Conservation (phyloP, 2,329 filamentous ascomycete species). For the Colletotrichum sp. region DNA sequence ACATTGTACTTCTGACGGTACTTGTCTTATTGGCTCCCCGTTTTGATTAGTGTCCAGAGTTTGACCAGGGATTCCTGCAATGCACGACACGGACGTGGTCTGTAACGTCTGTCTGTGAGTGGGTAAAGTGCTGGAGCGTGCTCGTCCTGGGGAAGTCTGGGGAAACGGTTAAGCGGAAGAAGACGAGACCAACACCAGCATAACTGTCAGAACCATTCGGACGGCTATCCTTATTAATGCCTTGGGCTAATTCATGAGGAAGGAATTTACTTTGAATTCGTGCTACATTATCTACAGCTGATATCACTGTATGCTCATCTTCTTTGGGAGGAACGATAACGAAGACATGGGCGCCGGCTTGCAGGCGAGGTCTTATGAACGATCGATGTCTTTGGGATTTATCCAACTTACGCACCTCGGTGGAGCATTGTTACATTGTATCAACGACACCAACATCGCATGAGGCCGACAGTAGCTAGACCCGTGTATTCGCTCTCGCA, state of each 20-base stretch:
- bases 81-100: not conserved
- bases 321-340: not conserved
- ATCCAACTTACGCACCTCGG: not conserved
- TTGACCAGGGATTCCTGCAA: not conserved
- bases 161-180: not conserved
- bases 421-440: not conserved
- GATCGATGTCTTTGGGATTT: not conserved
- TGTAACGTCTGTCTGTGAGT: not conserved
- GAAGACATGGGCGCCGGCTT: not conserved
- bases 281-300: not conserved
- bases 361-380: not conserved
- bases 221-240: not conserved
- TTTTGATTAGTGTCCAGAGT: not conserved
- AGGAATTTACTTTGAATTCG: not conserved
- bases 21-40: not conserved
- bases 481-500: not conserved
- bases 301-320: not conserved
- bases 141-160: not conserved
- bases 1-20: not conserved
- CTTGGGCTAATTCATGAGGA: not conserved
- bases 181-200: not conserved
- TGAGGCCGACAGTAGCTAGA: not conserved
- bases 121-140: not conserved
- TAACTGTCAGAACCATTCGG: not conserved
- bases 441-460: not conserved